Percentiles rank a stretch among this genome's conserved stretches.
These are phyloP conservation scores for Aspergillus spinulosporus DNA, from an alignment of 2,329 filamentous ascomycete genomes.

Conservation along the genomic window DNA sequence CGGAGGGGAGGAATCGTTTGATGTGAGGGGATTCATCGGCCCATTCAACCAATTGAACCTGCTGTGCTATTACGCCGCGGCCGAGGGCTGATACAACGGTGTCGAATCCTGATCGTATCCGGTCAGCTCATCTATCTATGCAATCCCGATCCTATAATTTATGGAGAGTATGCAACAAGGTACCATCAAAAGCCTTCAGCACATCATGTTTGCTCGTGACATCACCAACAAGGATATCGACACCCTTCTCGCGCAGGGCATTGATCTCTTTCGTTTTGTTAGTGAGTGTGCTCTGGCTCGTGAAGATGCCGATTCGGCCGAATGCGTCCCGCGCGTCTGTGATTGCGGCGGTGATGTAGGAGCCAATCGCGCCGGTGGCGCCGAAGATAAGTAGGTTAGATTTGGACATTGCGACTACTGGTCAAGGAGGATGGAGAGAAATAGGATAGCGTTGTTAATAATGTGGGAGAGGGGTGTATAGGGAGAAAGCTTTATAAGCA, in stretches of 20 bases:
- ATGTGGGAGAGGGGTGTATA: neutral
- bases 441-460: neutral
- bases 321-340: conserved; percentile 53
- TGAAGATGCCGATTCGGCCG: conserved; percentile 57
- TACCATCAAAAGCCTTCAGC: conserved; percentile 56
- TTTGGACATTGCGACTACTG: conserved; percentile 2
- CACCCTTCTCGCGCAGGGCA: conserved; percentile 47
- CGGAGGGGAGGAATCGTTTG: conserved; percentile 66
- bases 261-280: conserved; percentile 54
- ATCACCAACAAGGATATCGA: conserved; percentile 59
- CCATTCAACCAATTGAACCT: conserved; percentile 62
- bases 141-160: neutral
- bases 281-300: conserved; percentile 53
- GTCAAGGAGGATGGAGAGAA: neutral
- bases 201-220: conserved; percentile 55
- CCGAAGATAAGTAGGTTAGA: conserved; percentile 28
- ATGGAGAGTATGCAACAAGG: neutral
- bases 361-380: conserved; percentile 26
- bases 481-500: neutral
- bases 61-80: conserved; percentile 60
- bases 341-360: conserved; percentile 53
- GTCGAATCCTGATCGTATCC: conserved; percentile 53
- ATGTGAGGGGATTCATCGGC: conserved; percentile 58
- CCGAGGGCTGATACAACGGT: conserved; percentile 67
- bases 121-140: neutral